These are phyloP conservation scores for Digitaria exilis DNA, from an alignment of 202 grass and related monocot genomes.

Conservation along the genomic window DNA sequence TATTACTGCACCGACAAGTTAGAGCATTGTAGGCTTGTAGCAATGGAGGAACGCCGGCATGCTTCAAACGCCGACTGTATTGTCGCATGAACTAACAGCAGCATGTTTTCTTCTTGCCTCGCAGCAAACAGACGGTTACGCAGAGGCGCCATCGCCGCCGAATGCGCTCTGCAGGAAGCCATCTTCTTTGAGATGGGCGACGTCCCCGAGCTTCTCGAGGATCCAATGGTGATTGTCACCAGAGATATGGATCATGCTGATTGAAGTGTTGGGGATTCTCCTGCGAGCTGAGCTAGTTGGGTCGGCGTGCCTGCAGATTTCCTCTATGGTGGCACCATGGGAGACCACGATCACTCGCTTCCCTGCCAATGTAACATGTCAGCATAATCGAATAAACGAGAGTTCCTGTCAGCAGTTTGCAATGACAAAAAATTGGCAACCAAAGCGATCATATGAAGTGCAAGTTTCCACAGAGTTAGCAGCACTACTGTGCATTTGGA, in stretches of 20 bases:
- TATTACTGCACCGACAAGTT: neutral
- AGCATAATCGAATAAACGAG: neutral
- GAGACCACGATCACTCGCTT: slow-evolving; percentile 67
- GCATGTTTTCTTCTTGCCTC: too few species aligned
- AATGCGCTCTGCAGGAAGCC: slow-evolving; percentile 42
- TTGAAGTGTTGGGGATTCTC: slow-evolving; percentile 56
- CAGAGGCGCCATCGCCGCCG: slow-evolving; percentile 50
- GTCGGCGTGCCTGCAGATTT: slow-evolving; percentile 52
- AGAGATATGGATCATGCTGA: slow-evolving; percentile 51
- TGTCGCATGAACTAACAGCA: too few species aligned
- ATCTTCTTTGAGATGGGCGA: slow-evolving; percentile 47
- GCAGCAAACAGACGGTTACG: too few species aligned
- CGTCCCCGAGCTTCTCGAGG: slow-evolving; percentile 50
- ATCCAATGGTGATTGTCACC: slow-evolving; percentile 41
- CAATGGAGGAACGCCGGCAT: neutral
- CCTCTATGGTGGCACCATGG: slow-evolving; percentile 61
- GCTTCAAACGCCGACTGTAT: too few species aligned
- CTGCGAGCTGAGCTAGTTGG: slow-evolving; percentile 26
- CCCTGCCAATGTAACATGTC: slow-evolving; percentile 25
- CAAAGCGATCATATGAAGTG: too few species aligned
- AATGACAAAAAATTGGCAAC: too few species aligned
- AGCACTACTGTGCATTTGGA: neutral
- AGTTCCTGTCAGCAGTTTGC: too few species aligned
- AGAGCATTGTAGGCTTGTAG: neutral
- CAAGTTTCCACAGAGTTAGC: too few species aligned